A percentile compares a stretch with the other conserved stretches of the same genome.
phyloP scores from a whole-genome alignment of 1,139 yeast genomes.

The Ogataea hybrid region DNA sequence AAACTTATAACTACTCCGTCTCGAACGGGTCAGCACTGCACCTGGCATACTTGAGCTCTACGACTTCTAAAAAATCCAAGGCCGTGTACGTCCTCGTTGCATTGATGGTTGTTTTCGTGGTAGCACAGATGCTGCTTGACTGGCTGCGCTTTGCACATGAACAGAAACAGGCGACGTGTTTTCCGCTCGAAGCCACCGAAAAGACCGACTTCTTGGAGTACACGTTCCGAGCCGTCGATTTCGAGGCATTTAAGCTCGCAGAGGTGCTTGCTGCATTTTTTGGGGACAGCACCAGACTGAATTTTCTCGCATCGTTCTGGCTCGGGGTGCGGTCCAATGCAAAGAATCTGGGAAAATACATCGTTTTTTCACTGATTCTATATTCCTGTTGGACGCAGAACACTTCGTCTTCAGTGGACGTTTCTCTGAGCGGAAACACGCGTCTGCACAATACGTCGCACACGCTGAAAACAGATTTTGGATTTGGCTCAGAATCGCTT shows the following conservation, averaged over 20 bases:
- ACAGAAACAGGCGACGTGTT: conserved; percentile 6
- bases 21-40: no score
- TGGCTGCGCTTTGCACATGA: conserved; percentile 19
- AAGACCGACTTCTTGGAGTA: conserved; percentile 12
- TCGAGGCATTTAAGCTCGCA: conserved; percentile 12
- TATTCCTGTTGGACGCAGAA: conserved; percentile 6
- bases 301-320: conserved; percentile 16
- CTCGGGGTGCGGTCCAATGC: conserved; percentile 16
- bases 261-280: conserved; percentile 1
- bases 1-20: not conserved
- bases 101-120: conserved; percentile 1
- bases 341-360: not conserved
- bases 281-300: conserved; percentile 2
- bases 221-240: conserved; percentile 14
- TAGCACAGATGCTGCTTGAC: conserved; percentile 10
- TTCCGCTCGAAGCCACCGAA: conserved; percentile 2
- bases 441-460: not conserved
- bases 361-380: conserved; percentile 6
- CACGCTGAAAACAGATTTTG: not conserved
- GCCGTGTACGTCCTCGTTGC: not conserved
- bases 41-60: no score
- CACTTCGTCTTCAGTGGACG: not conserved
- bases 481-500: not conserved
- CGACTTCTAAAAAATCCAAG: no score
- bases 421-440: not conserved